Evolutionary conservation across 352 stramenopile species (phyloP).

Genomic region (Phytopythium vexans): DNA sequence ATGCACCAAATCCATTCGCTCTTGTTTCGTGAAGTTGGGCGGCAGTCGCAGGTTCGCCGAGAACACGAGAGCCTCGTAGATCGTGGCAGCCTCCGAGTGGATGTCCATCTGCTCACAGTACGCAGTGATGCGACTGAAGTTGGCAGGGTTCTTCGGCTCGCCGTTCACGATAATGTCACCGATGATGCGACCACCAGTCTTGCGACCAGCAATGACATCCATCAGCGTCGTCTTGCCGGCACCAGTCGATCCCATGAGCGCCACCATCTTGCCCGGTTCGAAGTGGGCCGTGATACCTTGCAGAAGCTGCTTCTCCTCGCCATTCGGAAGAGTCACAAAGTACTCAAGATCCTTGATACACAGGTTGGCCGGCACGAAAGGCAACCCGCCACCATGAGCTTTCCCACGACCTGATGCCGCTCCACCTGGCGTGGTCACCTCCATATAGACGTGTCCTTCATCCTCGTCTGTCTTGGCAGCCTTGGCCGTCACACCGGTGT

Average conservation of each 20-base stretch:
- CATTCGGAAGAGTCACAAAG: conserved; percentile 47
- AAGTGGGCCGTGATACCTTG: conserved; percentile 46
- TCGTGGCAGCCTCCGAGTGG: no score
- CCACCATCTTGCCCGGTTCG: conserved; percentile 58
- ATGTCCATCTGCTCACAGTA: no score
- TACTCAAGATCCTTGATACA: conserved; percentile 46
- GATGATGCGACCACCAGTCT: conserved; percentile 64
- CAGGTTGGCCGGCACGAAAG: conserved; percentile 37
- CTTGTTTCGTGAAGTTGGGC: no score
- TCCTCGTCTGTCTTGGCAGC: conserved; percentile 23
- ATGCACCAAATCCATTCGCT: no score
- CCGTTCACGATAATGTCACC: conserved; percentile 70
- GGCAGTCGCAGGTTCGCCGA: no score
- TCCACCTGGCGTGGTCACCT: conserved; percentile 27
- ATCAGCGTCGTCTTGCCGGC: conserved; percentile 65
- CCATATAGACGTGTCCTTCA: conserved; percentile 32
- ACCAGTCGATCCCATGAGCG: conserved; percentile 69
- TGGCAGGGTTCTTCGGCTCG: no score
- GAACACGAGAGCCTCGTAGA: no score
- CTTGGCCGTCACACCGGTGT: conserved; percentile 36
- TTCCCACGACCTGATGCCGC: conserved; percentile 3
- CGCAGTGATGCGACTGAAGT: no score
- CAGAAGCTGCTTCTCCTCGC: conserved; percentile 42
- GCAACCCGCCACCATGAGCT: conserved; percentile 21
- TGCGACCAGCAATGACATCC: conserved; percentile 73